Evolutionary conservation across 768 basidiomycete species (phyloP), one percentile per base, ranked within the genome.

Genomic region (Crucibulum laeve): DNA sequence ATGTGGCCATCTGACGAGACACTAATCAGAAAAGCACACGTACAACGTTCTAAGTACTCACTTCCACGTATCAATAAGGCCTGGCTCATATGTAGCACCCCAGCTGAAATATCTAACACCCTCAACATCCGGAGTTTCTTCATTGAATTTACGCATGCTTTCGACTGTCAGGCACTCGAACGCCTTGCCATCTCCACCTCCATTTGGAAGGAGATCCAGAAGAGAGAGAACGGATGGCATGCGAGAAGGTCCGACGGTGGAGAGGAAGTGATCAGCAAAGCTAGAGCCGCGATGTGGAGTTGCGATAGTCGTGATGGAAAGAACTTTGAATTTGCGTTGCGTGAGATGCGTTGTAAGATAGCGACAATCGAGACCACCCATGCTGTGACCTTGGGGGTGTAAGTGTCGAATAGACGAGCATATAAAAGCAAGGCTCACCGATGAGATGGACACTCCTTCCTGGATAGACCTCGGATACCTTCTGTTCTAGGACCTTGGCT

Each of bases 311-410:
- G 95, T 98, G 44, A 97, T 74, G 18, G 86, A 91, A 38, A 88
- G 75, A 23, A 96, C 86, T 23, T 69, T 71, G 67, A 96, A 98
- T 22, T 77, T 80, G 37, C 83, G 82, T 19, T 82, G 63, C 26
- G 79, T 81, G 40, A 97, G 76, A 40, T 74, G 74, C 34, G 91
- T 82, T 1, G 93, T 88, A 18, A 93, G 83, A 53, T 97, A 83
- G 36, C 96, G 79, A 53, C 89, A 94, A 61, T 98, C 96, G 17
- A 98, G 74, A 6, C 96, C 96, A 19, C 95, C 95, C 93, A 82
- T 75, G 50, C 70, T 70, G 56, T 95, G 92, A 7, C 87, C 90
- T 77, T 51, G 5, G 23, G n/a, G 37, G 19, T 17, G 35, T 25
- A 38, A 30, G 25, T 15, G 23, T 15, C 55, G 24, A 48, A 52